Conservation (phyloP, 495 filamentous ascomycete genomes). For the Neurospora africana region DNA sequence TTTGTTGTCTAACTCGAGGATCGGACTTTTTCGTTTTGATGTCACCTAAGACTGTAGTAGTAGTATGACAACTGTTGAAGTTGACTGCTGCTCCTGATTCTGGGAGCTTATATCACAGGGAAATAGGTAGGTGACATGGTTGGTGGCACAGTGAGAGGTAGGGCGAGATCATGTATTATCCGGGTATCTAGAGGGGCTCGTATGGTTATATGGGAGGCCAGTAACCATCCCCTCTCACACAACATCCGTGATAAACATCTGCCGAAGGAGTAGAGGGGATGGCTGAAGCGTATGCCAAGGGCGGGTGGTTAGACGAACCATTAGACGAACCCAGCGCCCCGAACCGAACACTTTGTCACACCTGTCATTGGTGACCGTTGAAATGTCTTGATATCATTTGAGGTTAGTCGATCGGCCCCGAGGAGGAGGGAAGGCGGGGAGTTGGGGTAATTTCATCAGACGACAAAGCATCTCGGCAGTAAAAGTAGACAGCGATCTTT, state of each 20-base stretch:
- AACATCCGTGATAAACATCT: neutral
- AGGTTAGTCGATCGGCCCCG: neutral
- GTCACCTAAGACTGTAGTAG: neutral
- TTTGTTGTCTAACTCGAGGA: neutral
- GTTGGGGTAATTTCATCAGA: neutral
- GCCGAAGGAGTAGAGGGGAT: neutral
- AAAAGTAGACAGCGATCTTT: neutral
- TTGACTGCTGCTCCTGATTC: constrained; percentile 5
- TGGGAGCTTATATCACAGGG: constrained; percentile 6
- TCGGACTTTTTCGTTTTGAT: neutral
- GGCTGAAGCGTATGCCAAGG: neutral
- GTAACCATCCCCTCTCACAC: neutral
- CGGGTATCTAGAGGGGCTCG: neutral
- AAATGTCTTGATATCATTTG: neutral
- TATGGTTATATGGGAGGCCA: neutral
- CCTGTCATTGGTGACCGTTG: neutral
- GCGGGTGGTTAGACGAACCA: neutral
- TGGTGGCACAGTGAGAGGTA: neutral
- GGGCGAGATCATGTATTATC: neutral
- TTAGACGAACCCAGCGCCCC: neutral
- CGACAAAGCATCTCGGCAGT: neutral
- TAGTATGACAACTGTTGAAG: constrained; percentile 22
- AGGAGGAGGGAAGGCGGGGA: neutral
- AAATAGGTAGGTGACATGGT: neutral
- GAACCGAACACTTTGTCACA: neutral